Conservation (phyloP, 768 basidiomycete species). For the Boletus rubroflammeus region DNA sequence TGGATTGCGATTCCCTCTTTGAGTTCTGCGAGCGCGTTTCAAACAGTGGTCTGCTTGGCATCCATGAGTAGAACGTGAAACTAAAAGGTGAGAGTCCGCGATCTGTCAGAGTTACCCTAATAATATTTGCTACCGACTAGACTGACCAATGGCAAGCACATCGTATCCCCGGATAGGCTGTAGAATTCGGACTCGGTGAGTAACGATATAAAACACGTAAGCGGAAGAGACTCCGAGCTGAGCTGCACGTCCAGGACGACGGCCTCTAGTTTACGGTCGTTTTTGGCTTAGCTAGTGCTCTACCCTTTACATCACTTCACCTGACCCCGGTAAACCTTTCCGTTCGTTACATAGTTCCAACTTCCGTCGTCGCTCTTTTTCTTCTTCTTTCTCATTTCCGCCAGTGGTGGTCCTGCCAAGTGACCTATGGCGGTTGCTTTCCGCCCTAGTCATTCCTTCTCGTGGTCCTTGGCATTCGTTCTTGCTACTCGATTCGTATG, state of each 20-base stretch:
- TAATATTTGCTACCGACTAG: not conserved
- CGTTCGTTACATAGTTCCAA: conserved; percentile 11
- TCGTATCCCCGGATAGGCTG: not conserved
- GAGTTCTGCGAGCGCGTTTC: conserved; percentile 44
- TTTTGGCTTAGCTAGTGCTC: not conserved
- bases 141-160: not conserved
- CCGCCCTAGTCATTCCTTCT: conserved; percentile 18
- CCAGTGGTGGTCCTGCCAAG: conserved; percentile 12
- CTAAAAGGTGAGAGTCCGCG: not conserved
- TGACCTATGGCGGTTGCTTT: conserved; percentile 27
- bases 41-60: conserved; percentile 4
- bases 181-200: not conserved
- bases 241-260: not conserved
- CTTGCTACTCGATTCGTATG: conserved; percentile 8
- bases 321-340: not conserved
- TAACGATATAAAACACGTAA: conserved; percentile 3
- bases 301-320: conserved; percentile 9
- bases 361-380: conserved; percentile 10
- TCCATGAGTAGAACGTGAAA: not conserved
- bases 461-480: conserved; percentile 12
- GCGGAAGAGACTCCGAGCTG: not conserved
- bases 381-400: conserved; percentile 5
- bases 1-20: conserved; percentile 70
- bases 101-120: not conserved
- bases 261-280: not conserved